phyloP scores from a whole-genome alignment of 176 grass and related monocot species.

The Carex cristatella region DNA sequence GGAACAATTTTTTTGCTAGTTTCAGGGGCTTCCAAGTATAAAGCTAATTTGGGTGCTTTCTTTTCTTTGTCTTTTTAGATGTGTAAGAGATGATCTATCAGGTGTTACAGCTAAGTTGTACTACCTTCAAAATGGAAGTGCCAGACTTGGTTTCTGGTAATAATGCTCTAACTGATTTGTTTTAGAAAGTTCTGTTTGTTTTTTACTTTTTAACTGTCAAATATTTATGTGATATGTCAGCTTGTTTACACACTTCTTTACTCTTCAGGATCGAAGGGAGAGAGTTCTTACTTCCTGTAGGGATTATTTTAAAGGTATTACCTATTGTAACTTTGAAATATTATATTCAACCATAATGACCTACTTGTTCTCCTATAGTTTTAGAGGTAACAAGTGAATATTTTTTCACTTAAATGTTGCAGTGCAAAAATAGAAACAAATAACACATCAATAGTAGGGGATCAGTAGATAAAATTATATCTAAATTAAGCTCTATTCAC shows the following conservation, averaged over 20 bases:
- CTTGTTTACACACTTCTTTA: background rate
- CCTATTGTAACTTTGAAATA: slow-evolving; percentile 9
- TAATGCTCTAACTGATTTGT: slow-evolving; percentile 22
- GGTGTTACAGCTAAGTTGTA: slow-evolving; percentile 84
- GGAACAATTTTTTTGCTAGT: background rate
- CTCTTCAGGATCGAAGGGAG: slow-evolving; percentile 64
- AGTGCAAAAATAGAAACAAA: background rate
- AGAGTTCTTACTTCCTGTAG: slow-evolving; percentile 91
- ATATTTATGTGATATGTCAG: background rate
- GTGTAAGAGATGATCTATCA: slow-evolving; percentile 73
- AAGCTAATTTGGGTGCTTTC: background rate
- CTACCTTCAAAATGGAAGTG: slow-evolving; percentile 97
- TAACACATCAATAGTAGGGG: background rate
- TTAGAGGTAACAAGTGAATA: background rate
- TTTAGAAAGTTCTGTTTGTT: slow-evolving; percentile 7
- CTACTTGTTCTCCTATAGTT: background rate
- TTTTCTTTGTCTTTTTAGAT: slow-evolving; percentile 49
- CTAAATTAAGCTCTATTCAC: slow-evolving; percentile 6
- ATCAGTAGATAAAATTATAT: background rate
- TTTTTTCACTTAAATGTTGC: background rate
- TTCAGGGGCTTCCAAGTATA: background rate
- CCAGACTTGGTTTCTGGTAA: slow-evolving; percentile 98
- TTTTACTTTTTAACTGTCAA: slow-evolving; percentile 17
- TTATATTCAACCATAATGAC: background rate
- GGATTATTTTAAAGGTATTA: slow-evolving; percentile 88